These are phyloP conservation scores for Cercospora berteroae DNA, from an alignment of 2,329 filamentous ascomycete species.

Conservation along the genomic window DNA sequence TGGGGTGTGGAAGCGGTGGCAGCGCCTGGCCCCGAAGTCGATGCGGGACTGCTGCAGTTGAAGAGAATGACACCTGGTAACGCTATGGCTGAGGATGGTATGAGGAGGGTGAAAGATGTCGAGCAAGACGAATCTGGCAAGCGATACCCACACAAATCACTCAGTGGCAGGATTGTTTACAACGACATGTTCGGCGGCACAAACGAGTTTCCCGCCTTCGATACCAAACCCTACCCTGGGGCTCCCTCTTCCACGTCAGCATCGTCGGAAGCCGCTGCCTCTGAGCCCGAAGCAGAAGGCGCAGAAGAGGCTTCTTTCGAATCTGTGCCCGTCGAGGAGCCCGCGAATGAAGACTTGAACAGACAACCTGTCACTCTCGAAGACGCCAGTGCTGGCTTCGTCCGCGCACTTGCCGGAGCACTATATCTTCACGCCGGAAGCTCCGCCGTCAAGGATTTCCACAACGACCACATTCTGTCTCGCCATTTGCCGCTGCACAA, in stretches of 20 bases:
- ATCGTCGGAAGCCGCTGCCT: background rate
- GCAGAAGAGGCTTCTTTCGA: conserved; percentile 7
- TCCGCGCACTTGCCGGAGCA: conserved; percentile 78
- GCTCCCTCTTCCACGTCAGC: conserved; percentile 18
- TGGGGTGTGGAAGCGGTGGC: conserved; percentile 93
- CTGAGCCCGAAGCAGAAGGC: background rate
- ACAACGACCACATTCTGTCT: conserved; percentile 73
- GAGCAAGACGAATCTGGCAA: conserved; percentile 37
- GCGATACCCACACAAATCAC: conserved; percentile 22
- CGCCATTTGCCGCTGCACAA: conserved; percentile 53
- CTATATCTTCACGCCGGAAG: conserved; percentile 83
- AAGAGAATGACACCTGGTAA: conserved; percentile 49
- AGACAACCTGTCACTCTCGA: conserved; percentile 47
- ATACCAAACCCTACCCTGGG: conserved; percentile 25
- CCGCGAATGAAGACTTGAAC: conserved; percentile 11
- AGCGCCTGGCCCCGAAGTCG: conserved; percentile 83
- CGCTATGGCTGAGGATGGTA: conserved; percentile 35
- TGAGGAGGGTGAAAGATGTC: conserved; percentile 35
- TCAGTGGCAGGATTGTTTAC: conserved; percentile 74
- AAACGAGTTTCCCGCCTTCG: conserved; percentile 30
- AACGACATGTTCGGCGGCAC: conserved; percentile 81
- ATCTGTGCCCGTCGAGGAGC: background rate
- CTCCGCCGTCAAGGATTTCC: conserved; percentile 75
- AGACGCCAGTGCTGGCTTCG: conserved; percentile 69
- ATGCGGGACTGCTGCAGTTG: conserved; percentile 87